phyloP scores from a whole-genome alignment of 208 protist species.

The Trypanosoma platydactyli region DNA sequence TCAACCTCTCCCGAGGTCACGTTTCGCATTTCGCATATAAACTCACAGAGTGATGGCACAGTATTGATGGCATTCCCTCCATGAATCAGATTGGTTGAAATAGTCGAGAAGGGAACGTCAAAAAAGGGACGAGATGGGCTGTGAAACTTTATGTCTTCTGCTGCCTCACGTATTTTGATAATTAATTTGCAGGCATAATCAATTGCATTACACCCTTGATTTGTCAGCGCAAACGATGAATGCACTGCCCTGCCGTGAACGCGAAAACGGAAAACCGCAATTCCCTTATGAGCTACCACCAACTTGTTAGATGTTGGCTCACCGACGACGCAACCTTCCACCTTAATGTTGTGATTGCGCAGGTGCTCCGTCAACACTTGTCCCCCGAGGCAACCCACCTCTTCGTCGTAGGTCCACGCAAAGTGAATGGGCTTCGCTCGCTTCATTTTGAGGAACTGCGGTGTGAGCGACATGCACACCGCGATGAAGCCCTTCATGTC shows the following conservation, averaged over 20 bases:
- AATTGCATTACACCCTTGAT: slow-evolving; percentile 49
- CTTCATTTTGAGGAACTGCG: slow-evolving; percentile 42
- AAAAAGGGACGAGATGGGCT: slow-evolving; percentile 17
- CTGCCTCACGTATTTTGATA: slow-evolving; percentile 49
- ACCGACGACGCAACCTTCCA: slow-evolving; percentile 55
- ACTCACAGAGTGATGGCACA: slow-evolving; percentile 39
- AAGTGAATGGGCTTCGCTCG: slow-evolving; percentile 45
- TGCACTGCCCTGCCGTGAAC: slow-evolving; percentile 39
- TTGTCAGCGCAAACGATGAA: slow-evolving; percentile 43
- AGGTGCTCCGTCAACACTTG: slow-evolving; percentile 34
- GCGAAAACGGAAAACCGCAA: slow-evolving; percentile 32
- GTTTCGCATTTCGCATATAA: slow-evolving; percentile 53
- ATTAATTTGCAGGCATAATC: slow-evolving; percentile 53
- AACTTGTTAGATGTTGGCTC: slow-evolving; percentile 52
- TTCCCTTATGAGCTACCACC: slow-evolving; percentile 58
- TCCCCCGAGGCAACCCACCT: slow-evolving; percentile 50
- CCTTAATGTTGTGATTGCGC: slow-evolving; percentile 35
- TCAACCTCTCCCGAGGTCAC: slow-evolving; percentile 28
- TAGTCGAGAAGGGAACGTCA: slow-evolving; percentile 36
- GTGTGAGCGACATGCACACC: slow-evolving; percentile 51
- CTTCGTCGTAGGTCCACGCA: slow-evolving; percentile 53
- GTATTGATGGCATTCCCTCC: slow-evolving; percentile 61
- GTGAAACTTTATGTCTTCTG: slow-evolving; percentile 32
- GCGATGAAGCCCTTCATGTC: slow-evolving; percentile 67
- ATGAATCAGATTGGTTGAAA: slow-evolving; percentile 53